phyloP scores from a whole-genome alignment of 208 protist species.

The Crithidia expoeki region DNA sequence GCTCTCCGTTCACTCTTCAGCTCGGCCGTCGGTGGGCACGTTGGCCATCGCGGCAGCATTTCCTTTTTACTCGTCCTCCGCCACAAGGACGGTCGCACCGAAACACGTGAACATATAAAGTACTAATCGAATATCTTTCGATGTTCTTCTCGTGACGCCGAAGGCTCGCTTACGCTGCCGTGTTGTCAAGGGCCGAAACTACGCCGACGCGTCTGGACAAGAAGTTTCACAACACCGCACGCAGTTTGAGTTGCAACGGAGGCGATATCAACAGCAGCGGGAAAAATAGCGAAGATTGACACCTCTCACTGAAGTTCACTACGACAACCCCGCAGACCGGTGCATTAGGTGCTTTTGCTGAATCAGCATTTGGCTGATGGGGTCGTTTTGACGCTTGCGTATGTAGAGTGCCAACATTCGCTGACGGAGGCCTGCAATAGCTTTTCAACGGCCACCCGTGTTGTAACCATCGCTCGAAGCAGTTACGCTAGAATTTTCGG shows the following conservation, averaged over 20 bases:
- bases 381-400: no score
- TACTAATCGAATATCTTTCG: no score
- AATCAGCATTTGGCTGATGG: no score
- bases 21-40: no score
- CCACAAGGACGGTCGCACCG: no score
- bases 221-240: not conserved
- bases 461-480: not conserved
- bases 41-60: no score
- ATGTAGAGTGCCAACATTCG: no score
- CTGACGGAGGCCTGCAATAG: no score
- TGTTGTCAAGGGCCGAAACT: not conserved
- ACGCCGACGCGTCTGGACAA: not conserved
- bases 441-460: not conserved
- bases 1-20: no score
- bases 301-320: not conserved
- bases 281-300: not conserved
- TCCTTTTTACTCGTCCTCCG: no score
- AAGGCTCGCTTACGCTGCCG: not conserved
- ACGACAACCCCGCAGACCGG: not conserved
- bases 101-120: no score
- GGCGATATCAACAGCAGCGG: constrained; percentile 5
- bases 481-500: not conserved
- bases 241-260: not conserved
- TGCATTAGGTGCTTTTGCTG: no score
- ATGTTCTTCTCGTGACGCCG: not conserved